Percentiles rank a stretch among this genome's conserved stretches.
phyloP scores from a whole-genome alignment of 306 rosid genomes.

The Gastrolobium villosum region DNA sequence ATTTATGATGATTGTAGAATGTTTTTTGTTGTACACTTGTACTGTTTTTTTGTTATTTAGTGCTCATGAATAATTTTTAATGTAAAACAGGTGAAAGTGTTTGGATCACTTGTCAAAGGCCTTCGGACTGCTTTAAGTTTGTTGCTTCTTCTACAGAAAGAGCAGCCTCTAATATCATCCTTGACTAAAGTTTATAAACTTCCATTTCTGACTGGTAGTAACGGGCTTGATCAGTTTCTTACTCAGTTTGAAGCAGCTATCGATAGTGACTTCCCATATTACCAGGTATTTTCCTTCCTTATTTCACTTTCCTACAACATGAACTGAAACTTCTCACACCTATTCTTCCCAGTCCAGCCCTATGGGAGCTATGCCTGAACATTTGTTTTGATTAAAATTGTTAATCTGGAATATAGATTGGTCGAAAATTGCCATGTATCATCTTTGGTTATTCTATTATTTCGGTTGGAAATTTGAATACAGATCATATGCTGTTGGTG shows the following conservation, averaged over 20 bases:
- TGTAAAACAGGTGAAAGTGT: slow-evolving; percentile 79
- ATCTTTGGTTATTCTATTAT: not conserved
- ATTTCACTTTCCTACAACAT: not conserved
- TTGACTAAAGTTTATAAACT: slow-evolving; percentile 66
- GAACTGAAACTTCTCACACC: not conserved
- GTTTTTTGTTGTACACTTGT: not conserved
- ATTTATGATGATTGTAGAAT: slow-evolving; percentile 13
- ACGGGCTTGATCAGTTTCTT: slow-evolving; percentile 85
- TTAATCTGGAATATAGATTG: slow-evolving; percentile 7
- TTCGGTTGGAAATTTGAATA: slow-evolving; percentile 27
- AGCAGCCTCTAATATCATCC: slow-evolving; percentile 59
- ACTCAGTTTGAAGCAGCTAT: slow-evolving; percentile 93
- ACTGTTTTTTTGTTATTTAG: slow-evolving; percentile 16
- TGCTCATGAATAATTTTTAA: slow-evolving; percentile 31
- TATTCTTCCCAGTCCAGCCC: not conserved
- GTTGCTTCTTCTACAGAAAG: slow-evolving; percentile 73
- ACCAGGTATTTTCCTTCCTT: slow-evolving; percentile 64
- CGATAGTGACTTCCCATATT: slow-evolving; percentile 86
- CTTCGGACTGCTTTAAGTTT: slow-evolving; percentile 79
- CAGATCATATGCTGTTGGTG: not conserved
- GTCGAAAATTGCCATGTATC: slow-evolving; percentile 21
- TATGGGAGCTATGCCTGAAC: not conserved
- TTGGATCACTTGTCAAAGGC: slow-evolving; percentile 91
- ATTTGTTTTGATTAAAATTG: not conserved
- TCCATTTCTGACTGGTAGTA: slow-evolving; percentile 67